Base-by-base conservation (phyloP, 352 stramenopile genomes). In the Phytophthora sojae region DNA sequence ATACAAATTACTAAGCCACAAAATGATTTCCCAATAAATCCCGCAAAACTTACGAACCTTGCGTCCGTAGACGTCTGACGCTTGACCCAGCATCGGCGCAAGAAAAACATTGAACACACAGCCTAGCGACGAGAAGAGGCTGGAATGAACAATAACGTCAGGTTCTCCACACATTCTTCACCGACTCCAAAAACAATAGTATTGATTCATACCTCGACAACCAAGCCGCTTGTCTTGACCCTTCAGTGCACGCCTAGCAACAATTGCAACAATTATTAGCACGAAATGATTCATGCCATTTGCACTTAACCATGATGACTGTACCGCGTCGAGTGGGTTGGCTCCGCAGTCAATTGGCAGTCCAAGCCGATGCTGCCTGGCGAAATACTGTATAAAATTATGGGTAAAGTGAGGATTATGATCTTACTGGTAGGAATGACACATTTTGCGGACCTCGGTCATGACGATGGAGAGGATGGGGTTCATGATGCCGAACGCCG, bases 391-490 rank as follows among this genome's bases (percentile, higher is more conserved):
- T 23, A 64, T 47, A 19, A 30, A 39, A 14, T 35, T 19, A 25
- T 12, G 35, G 15, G 53, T 32, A 29, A 25, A 21, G 21, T 65
- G 19, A 65, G 55, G n/a, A 50, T 35, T 35, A 17, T 54, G 37
- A n/a, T 49, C 37, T 54, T 25, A n/a, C n/a, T 8, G 45, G 44
- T 30, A 30, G 26, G 19, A 57, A 51, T 57, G 9, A 32, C 47
- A 15, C 15, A 49, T 37, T 39, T 42, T 42, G 14, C 21, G 21
- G 2, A 91, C 86, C 77, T 95, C 85, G 8, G 87, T 93, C 61
- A 80, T 88, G 51, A 88, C 69, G 67, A 95, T 91, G 17, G 79
- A 83, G 35, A 95, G 67, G 64, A 95, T 85, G 19, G 87, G 87
- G 56, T 78, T 82, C 57, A 95, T 76, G 65, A 95, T 79, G 15